Percentiles rank a stretch among this genome's conserved stretches.
phyloP scores from a whole-genome alignment of 2,329 filamentous ascomycete genomes.

The Westerdykella aurantiaca region DNA sequence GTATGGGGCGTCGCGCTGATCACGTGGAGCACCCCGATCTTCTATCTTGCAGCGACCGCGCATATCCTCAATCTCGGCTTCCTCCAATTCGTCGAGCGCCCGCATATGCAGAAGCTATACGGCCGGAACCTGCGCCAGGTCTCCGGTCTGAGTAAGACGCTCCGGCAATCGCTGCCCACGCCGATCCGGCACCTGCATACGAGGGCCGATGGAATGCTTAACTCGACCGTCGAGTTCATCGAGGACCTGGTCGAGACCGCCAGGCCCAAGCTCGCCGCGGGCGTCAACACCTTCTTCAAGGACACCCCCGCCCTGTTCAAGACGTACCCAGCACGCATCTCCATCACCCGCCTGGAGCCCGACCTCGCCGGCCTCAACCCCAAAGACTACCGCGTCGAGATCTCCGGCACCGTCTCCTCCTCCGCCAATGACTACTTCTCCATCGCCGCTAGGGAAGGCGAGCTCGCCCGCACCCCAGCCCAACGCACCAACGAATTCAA shows the following conservation, averaged over 20 bases:
- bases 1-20: slow-evolving; percentile 93
- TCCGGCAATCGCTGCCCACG: slow-evolving; percentile 78
- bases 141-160: slow-evolving; percentile 85
- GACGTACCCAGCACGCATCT: slow-evolving; percentile 79
- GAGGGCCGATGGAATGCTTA: slow-evolving; percentile 79
- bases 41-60: slow-evolving; percentile 76
- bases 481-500: slow-evolving; percentile 57
- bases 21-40: slow-evolving; percentile 81
- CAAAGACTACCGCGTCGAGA: slow-evolving; percentile 70
- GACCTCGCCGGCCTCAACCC: slow-evolving; percentile 75
- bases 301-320: slow-evolving; percentile 87
- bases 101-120: slow-evolving; percentile 98
- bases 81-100: slow-evolving; percentile 88
- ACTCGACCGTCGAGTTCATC: slow-evolving; percentile 80
- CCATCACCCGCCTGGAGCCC: slow-evolving; percentile 70
- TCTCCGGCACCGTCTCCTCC: slow-evolving; percentile 58
- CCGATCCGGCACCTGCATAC: slow-evolving; percentile 79
- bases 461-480: slow-evolving; percentile 61
- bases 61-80: slow-evolving; percentile 82
- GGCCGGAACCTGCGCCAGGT: slow-evolving; percentile 76
- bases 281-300: slow-evolving; percentile 78
- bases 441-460: slow-evolving; percentile 67
- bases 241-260: slow-evolving; percentile 86
- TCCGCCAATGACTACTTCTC: slow-evolving; percentile 52
- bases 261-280: slow-evolving; percentile 76